Percentiles rank a stretch among this genome's conserved stretches.
Conservation (phyloP, 306 rosid species). For the Acacia confusa region DNA sequence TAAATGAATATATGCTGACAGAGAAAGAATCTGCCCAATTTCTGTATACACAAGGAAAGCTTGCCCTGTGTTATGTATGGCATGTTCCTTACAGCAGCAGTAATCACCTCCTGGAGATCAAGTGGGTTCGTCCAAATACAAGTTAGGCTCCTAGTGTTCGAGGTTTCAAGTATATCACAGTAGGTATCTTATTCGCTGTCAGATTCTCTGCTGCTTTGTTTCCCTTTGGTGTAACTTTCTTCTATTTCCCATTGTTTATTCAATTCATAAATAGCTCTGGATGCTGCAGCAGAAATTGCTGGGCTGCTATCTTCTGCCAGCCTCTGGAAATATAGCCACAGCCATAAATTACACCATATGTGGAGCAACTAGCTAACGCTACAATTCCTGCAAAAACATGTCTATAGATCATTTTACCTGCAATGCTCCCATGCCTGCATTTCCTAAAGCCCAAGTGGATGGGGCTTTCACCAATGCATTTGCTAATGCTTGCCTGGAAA, state of each 20-base stretch:
- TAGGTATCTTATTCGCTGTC: background rate
- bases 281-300: background rate
- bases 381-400: background rate
- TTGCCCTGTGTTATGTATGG: background rate
- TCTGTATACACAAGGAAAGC: conserved; percentile 11
- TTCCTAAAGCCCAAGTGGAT: conserved; percentile 96
- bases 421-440: conserved; percentile 98
- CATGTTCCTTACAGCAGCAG: conserved; percentile 28
- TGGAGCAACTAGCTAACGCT: background rate
- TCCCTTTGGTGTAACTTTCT: background rate
- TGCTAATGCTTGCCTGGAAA: conserved; percentile 70
- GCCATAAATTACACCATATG: background rate
- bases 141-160: conserved; percentile 32
- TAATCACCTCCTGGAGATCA: conserved; percentile 36
- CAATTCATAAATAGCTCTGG: conserved; percentile 2
- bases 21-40: background rate
- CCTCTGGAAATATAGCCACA: background rate
- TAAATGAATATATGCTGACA: background rate
- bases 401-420: conserved; percentile 50
- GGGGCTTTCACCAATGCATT: conserved; percentile 93
- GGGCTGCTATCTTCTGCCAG: background rate
- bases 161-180: conserved; percentile 27
- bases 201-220: background rate
- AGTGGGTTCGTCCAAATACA: conserved; percentile 48
- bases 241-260: background rate